Base-by-base conservation (phyloP, 192 early-diverging fungal species). In the Mortierella hygrophila region DNA sequence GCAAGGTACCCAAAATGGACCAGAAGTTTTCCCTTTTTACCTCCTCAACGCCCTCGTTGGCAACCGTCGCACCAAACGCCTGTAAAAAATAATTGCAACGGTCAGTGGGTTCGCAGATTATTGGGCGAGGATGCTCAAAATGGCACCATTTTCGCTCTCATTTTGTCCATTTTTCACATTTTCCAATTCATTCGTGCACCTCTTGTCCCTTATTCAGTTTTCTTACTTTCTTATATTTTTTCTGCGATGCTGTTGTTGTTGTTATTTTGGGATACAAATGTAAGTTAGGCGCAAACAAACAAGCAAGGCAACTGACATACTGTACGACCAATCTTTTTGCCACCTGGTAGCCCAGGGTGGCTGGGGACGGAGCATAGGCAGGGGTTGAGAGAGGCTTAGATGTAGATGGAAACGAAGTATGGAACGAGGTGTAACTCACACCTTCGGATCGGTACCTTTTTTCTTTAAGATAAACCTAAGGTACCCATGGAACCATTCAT, bases 61-160 rank as follows among this genome's bases (percentile, higher is more conserved):
- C 44, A 11, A 11, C 13, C 18, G 49, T 52, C 49, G 40, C 72
- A 20, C 26, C 16, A 52, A 52, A 52, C 5, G 49, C 49, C 18
- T 21, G 46, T 35, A 32, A 32, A 47, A 37, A 69, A 41, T 21
- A 40, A 23, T 42, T 29, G 41, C 23, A 52, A 42, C 32, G 15
- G 70, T 71, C 35, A 52, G 42, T 63, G 40, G 57, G 38, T 60
- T n/a, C n/a, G 23, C n/a, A 29, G 29, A 65, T 65, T 26, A 65
- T 65, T 65, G 60, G 60, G 32, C 60, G 26, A 32, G 29, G 60
- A 65, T 35, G 13, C 60, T 35, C 23, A 29, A 60, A 72, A 84
- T 84, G 77, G 69, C 72, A 74, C 82, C 82, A 84, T 84, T 78
- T 84, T 42, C 75, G 77, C 82, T 84, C 82, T 72, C 81, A 76